Conservation (phyloP, 2,329 filamentous ascomycete genomes). For the Coniochaeta pulveracea region DNA sequence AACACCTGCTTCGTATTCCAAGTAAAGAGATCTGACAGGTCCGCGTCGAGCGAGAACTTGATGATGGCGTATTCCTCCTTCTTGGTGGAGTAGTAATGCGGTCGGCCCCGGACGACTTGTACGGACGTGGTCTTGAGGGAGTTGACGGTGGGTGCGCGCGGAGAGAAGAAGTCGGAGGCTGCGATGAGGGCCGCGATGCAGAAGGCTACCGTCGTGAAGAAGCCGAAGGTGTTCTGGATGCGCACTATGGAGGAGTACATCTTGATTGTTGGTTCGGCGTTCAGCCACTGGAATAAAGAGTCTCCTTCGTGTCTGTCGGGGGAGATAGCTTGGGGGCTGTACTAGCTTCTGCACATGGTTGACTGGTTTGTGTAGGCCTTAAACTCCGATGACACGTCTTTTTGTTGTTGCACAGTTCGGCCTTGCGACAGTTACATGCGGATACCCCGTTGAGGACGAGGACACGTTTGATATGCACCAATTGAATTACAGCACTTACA, state of each 20-base stretch:
- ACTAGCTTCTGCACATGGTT: no score
- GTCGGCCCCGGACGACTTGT: constrained; percentile 84
- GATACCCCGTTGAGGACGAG: no score
- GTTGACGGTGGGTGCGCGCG: constrained; percentile 52
- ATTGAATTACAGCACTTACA: no score
- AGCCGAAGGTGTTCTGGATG: constrained; percentile 87
- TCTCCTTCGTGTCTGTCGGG: not conserved
- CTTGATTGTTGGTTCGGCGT: constrained; percentile 14
- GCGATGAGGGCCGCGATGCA: constrained; percentile 71
- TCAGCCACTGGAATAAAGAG: not conserved
- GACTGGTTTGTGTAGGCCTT: no score
- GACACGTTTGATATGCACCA: no score
- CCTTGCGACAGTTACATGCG: no score
- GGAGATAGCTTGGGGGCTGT: not conserved
- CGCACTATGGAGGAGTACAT: constrained; percentile 88
- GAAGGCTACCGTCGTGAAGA: constrained; percentile 92
- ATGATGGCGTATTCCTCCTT: constrained; percentile 95
- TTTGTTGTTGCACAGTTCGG: no score
- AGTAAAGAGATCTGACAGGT: constrained; percentile 85
- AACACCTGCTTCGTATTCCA: constrained; percentile 99
- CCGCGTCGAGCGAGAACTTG: constrained; percentile 84
- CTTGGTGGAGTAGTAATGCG: constrained; percentile 90
- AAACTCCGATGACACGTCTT: no score
- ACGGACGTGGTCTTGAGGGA: constrained; percentile 60
- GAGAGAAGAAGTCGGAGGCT: constrained; percentile 60